These are phyloP conservation scores for Russula compacta DNA, from an alignment of 768 basidiomycete species.

Conservation along the genomic window DNA sequence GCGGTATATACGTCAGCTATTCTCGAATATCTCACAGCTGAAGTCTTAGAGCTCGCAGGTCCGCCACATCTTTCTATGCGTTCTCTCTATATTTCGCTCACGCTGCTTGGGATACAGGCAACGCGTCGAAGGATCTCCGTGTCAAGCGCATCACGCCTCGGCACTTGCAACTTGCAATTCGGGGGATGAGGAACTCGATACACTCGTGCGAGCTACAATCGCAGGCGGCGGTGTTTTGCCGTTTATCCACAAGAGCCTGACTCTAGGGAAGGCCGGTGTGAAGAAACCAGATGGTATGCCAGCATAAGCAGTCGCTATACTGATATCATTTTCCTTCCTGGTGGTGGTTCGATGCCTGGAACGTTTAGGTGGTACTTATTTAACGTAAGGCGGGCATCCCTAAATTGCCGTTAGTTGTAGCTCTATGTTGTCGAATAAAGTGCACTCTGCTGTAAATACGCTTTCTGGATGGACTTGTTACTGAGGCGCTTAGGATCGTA, in stretches of 20 bases:
- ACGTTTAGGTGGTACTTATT: neutral
- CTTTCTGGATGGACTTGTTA: too few relatives aligned
- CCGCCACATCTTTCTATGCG: constrained; percentile 22
- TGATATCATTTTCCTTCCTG: neutral
- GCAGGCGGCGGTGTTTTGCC: constrained; percentile 84
- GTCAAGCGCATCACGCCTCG: constrained; percentile 96
- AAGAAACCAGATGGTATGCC: constrained; percentile 19
- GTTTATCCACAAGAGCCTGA: constrained; percentile 82
- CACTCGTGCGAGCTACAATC: constrained; percentile 87
- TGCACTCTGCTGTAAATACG: neutral
- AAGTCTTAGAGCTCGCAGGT: constrained; percentile 95
- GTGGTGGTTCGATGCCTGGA: neutral
- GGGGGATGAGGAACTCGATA: constrained; percentile 96
- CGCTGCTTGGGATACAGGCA: constrained; percentile 43
- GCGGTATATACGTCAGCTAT: constrained; percentile 96
- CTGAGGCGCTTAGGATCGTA: too few relatives aligned
- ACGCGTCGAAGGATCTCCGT: constrained; percentile 94
- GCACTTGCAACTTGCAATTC: constrained; percentile 91
- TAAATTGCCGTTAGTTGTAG: neutral
- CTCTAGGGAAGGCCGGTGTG: constrained; percentile 37
- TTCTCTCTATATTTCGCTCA: neutral
- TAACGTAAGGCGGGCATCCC: neutral
- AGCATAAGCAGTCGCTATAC: neutral
- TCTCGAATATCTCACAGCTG: constrained; percentile 92
- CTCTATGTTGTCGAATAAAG: neutral